Conservation (phyloP, 192 early-diverging fungal species). For the Bifiguratus adelaidae region DNA sequence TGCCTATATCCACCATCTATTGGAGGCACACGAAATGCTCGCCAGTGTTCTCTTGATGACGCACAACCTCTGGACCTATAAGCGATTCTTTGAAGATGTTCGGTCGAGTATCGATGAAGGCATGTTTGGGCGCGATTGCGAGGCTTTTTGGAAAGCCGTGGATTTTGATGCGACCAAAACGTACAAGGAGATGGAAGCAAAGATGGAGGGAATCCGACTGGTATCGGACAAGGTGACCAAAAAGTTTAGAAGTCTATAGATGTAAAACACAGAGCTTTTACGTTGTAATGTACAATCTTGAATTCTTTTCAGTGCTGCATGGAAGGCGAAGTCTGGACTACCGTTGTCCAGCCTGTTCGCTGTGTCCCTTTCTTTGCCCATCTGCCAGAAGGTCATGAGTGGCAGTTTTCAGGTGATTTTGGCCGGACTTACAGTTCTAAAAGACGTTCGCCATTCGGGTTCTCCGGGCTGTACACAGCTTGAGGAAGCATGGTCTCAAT, state of each 20-base stretch:
- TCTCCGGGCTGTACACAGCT: slow-evolving; percentile 49
- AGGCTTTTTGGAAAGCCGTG: slow-evolving; percentile 7
- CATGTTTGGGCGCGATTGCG: slow-evolving; percentile 8
- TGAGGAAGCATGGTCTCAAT: slow-evolving; percentile 88
- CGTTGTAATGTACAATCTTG: no score
- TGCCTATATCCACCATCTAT: slow-evolving; percentile 65
- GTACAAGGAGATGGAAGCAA: neutral
- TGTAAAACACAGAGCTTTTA: no score
- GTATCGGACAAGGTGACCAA: neutral
- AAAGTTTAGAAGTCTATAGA: neutral
- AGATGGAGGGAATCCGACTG: neutral
- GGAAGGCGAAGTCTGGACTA: no score
- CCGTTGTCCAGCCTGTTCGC: slow-evolving; percentile 41
- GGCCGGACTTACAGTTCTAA: slow-evolving; percentile 64
- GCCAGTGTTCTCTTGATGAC: slow-evolving; percentile 62
- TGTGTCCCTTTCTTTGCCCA: slow-evolving; percentile 34
- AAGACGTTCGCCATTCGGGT: slow-evolving; percentile 50
- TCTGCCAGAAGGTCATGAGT: slow-evolving; percentile 3
- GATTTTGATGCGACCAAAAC: slow-evolving; percentile 4
- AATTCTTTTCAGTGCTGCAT: no score
- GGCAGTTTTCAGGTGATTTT: neutral
- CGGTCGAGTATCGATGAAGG: slow-evolving; percentile 16
- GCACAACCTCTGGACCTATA: slow-evolving; percentile 28
- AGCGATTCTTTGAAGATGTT: slow-evolving; percentile 17
- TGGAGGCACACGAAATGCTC: slow-evolving; percentile 68